phyloP scores from a whole-genome alignment of 1,284 basidiomycete species.

The Ceratobasidium sp. region DNA sequence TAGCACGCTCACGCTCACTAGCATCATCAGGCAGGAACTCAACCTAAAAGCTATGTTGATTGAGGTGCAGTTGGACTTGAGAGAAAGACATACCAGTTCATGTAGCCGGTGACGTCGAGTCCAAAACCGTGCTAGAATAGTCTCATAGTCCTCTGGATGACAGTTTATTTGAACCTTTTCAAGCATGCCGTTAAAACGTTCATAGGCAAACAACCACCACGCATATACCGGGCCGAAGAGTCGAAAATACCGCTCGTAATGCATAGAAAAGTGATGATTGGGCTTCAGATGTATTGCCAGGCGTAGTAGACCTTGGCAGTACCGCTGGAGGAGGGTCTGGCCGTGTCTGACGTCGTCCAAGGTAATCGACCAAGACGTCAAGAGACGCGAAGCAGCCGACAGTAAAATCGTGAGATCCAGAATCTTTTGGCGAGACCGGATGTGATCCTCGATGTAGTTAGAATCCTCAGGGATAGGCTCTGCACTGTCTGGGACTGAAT shows the following conservation, averaged over 20 bases:
- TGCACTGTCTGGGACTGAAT: slow-evolving; percentile 52
- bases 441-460: neutral
- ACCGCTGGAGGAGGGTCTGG: slow-evolving; percentile 53
- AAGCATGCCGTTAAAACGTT: slow-evolving; percentile 59
- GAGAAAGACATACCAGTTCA: slow-evolving; percentile 51
- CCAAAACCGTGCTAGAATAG: slow-evolving; percentile 51
- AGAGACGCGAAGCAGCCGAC: neutral
- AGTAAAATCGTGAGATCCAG: slow-evolving; percentile 6
- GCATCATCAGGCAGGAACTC: neutral
- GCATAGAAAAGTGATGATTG: slow-evolving; percentile 58
- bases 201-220: slow-evolving; percentile 61
- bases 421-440: neutral
- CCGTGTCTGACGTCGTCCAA: slow-evolving; percentile 54
- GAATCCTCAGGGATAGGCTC: slow-evolving; percentile 48
- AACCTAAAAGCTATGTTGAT: neutral
- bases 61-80: neutral
- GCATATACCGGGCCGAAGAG: slow-evolving; percentile 58
- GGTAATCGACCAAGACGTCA: slow-evolving; percentile 50
- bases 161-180: slow-evolving; percentile 57
- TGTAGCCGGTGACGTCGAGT: slow-evolving; percentile 55
- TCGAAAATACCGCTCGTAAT: slow-evolving; percentile 55
- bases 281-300: slow-evolving; percentile 52
- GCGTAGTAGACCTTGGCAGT: slow-evolving; percentile 49
- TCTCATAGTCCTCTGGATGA: neutral
- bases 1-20: neutral